Base-by-base conservation (phyloP, 1,284 basidiomycete genomes). In the Boletus sp. region DNA sequence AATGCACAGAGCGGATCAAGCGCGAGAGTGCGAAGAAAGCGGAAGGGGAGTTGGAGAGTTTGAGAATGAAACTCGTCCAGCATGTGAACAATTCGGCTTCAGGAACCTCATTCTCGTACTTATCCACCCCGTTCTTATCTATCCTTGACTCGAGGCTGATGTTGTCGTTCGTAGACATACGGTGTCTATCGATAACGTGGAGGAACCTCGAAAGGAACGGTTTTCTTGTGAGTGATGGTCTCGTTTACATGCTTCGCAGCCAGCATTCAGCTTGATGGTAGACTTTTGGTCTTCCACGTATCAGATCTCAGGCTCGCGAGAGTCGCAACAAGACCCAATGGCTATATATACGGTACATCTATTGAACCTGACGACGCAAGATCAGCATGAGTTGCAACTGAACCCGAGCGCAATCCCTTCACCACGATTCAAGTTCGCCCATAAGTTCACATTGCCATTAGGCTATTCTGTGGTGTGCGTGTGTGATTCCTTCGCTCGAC, bases 301-400 rank as follows among this genome's bases (percentile, higher is more conserved):
- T 49, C 43, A 16, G 7, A 32, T 67, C 5, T 48, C 27, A 5
- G 62, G 62, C 7, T 26, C 8, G 8, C 41, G 44, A 20, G 46
- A 56, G 7, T 54, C 42, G 0, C 58, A 49, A 22, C 38, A 60
- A 41, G 62, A 64, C 1, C 60, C 69, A n/a, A 40, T 46, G 23
- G 34, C 60, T 0, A 41, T 63, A 23, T 72, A 73, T 47, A 68
- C 61, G 0, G 53, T 78, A 1, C 61, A 71, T 43, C 19, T 58
- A 0, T 54, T 80, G 38, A 61, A 69, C 5, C 51, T 81, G 10
- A 69, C 69, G 0, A 57, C 67, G 4, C 65, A 72, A 7, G 71
- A 79, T 52, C 65, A 65, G 33, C 72, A 80, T 0, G 57, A 59
- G 0, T 45, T 76, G 44, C 72, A 73, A 53, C 41, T 74, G 2